These are phyloP conservation scores for Calocybe indica DNA, from an alignment of 768 basidiomycete genomes.

Conservation along the genomic window DNA sequence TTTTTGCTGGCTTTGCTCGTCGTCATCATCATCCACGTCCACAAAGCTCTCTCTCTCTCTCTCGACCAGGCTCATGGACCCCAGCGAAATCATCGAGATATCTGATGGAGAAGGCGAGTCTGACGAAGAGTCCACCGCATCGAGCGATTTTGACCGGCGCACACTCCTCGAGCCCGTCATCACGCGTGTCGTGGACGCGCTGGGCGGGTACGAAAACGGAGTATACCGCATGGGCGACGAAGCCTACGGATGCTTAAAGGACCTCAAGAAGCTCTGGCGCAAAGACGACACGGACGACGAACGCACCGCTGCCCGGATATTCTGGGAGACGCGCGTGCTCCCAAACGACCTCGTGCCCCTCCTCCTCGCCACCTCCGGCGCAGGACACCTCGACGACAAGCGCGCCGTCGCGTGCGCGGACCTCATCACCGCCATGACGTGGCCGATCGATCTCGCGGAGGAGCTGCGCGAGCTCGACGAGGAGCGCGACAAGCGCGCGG, in stretches of 20 bases:
- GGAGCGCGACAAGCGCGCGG: constrained; percentile 71
- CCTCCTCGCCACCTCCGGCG: constrained; percentile 73
- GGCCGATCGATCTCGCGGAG: constrained; percentile 95
- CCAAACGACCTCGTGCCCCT: constrained; percentile 87
- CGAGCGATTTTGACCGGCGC: constrained; percentile 31
- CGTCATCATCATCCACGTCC: not conserved
- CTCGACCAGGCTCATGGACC: constrained; percentile 7
- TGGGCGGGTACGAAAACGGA: constrained; percentile 68
- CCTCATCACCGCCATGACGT: constrained; percentile 94
- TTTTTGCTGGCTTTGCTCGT: no score
- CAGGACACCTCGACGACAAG: constrained; percentile 74
- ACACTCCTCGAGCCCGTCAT: constrained; percentile 62
- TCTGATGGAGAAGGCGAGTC: constrained; percentile 21
- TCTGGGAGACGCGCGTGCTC: constrained; percentile 83
- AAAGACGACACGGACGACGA: constrained; percentile 97
- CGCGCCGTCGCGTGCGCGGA: constrained; percentile 81
- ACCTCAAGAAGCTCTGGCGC: constrained; percentile 93
- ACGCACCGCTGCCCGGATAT: constrained; percentile 89
- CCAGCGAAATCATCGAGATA: constrained; percentile 30
- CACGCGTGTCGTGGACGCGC: constrained; percentile 69
- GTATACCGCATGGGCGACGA: constrained; percentile 78
- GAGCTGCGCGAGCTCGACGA: constrained; percentile 92
- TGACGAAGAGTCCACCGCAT: constrained; percentile 13
- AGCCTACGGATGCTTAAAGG: constrained; percentile 79
- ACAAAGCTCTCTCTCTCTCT: not conserved